Base-by-base conservation (phyloP, 1,284 basidiomycete genomes). In the Sporisorium reilianum region DNA sequence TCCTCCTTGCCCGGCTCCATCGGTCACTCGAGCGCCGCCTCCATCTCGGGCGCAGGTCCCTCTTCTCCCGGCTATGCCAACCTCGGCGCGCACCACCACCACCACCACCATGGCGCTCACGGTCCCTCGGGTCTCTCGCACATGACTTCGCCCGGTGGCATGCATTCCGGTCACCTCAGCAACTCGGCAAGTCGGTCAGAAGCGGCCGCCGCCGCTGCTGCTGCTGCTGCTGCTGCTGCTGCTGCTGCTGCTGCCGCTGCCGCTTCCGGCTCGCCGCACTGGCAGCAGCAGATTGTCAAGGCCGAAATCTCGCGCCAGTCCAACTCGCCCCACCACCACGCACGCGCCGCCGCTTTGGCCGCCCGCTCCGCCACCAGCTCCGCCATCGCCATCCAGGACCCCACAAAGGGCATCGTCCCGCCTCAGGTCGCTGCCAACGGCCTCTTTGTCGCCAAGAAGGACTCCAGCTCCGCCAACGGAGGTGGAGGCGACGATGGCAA, bases 251-350 rank as follows among this genome's bases (percentile, higher is more conserved):
- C 68, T 5, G 56, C 73, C n/a, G 67, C 64, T 16, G 63, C 69
- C 4, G 73, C 69, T 23, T 75, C 65, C 14, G 56, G 63, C 2
- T 76, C 77, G 9, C 69, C 78, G 14, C 80, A 84, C 57, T 84
- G 82, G 82, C 79, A 82, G 62, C 76, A 79, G 50, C 82, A 84
- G 73, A 66, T 84, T 20, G 40, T 80, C 54, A 80, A 82, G 46
- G 80, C 80, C 48, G 80, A 81, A 85, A 85, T 87, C 38, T 88
- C 88, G n/a, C 84, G 88, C 44, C 83, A 86, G 50, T 86, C 87
- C 2, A 85, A 85, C 9, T 85, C 87, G 16, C 87, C 88, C 0
- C 88, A 89, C 75, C 88, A 89, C 75, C 87, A 88, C 26, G 88
- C 88, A 16, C 83, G 88, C 25, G 87, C 88, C 22, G 88, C 88